These are phyloP conservation scores for Xylariaceae sp. DNA, from an alignment of 2,329 filamentous ascomycete species.

Conservation along the genomic window DNA sequence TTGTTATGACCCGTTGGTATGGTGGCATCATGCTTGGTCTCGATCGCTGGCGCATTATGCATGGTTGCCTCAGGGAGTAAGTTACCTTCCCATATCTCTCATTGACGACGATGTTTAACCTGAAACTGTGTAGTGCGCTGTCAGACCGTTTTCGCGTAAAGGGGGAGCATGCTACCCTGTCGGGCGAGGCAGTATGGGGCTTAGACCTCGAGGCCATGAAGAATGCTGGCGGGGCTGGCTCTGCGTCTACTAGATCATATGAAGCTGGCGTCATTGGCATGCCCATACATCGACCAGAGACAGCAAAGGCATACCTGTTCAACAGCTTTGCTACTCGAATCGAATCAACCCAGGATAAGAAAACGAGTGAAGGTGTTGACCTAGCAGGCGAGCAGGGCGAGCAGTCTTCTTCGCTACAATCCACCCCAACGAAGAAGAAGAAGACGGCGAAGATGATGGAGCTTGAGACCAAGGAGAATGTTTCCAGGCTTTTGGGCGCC, in stretches of 20 bases:
- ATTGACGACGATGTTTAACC: neutral
- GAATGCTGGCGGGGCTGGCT: conserved; percentile 30
- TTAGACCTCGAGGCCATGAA: conserved; percentile 51
- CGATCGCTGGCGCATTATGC: conserved; percentile 59
- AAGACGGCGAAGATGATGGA: conserved; percentile 47
- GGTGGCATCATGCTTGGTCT: conserved; percentile 57
- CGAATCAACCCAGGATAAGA: conserved; percentile 13
- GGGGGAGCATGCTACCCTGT: conserved; percentile 37
- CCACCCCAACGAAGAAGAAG: conserved; percentile 38
- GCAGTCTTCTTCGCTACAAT: conserved; percentile 13
- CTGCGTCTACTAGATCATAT: conserved; percentile 27
- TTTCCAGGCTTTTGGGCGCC: conserved; percentile 64
- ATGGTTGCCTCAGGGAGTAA: conserved; percentile 47
- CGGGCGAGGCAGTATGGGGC: conserved; percentile 56
- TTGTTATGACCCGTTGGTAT: conserved; percentile 59
- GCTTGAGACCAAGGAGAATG: conserved; percentile 61
- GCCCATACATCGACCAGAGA: conserved; percentile 69
- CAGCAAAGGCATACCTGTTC: conserved; percentile 55
- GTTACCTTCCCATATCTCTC: neutral
- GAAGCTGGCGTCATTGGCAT: conserved; percentile 46
- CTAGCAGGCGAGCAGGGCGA: neutral
- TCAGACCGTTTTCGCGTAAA: conserved; percentile 44
- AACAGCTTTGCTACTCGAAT: conserved; percentile 52
- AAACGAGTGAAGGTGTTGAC: neutral
- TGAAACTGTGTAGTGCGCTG: conserved; percentile 37